Conservation (phyloP, 192 early-diverging fungal genomes). For the Rhizophagus clarus region DNA sequence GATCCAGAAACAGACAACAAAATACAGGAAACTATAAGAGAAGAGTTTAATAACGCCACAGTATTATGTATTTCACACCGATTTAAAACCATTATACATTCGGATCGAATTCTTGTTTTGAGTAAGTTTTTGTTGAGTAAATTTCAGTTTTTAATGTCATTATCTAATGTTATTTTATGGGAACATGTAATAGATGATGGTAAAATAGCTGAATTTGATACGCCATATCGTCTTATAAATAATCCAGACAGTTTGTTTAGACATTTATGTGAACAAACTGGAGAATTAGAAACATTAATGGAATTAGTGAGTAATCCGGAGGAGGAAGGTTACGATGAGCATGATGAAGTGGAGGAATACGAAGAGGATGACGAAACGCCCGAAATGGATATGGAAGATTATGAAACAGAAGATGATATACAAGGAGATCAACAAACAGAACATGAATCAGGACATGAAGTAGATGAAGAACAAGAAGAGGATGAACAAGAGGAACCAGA, state of each 20-base stretch:
- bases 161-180: background rate
- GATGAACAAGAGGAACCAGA: background rate
- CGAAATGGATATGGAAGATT: background rate
- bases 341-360: background rate
- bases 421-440: constrained; percentile 13
- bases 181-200: constrained; percentile 60
- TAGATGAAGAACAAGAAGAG: constrained; percentile 1
- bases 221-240: constrained; percentile 71
- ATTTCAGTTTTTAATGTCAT: background rate
- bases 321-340: background rate
- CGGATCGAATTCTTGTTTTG: constrained; percentile 63
- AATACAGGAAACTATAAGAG: constrained; percentile 62
- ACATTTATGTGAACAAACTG: constrained; percentile 80
- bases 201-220: constrained; percentile 76
- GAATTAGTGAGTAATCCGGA: constrained; percentile 47
- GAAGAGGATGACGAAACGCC: background rate
- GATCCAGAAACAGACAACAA: constrained; percentile 61
- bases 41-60: constrained; percentile 57
- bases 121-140: background rate
- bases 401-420: constrained; percentile 16
- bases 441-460: constrained; percentile 6
- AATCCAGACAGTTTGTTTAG: constrained; percentile 63
- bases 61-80: constrained; percentile 67
- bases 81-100: constrained; percentile 63
- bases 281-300: constrained; percentile 73